Evolutionary conservation across 306 rosid species (phyloP).

Genomic region (Myrica gale): DNA sequence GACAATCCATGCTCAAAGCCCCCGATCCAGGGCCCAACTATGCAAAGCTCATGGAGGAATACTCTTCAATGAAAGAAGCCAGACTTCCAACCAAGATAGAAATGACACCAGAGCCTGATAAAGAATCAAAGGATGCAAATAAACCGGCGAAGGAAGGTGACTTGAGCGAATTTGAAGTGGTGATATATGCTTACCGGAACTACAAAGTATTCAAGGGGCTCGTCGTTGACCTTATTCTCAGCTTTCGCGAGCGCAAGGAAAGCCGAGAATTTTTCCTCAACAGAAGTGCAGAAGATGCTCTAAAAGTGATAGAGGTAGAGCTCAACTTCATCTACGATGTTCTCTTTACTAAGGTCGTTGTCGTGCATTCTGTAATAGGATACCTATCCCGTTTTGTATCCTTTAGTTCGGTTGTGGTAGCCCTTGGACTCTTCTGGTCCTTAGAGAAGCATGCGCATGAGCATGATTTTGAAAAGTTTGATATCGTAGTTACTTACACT

Average conservation of each 20-base stretch:
- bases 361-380: constrained; percentile 8
- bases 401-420: neutral
- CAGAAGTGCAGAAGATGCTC: neutral
- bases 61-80: constrained; percentile 1
- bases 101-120: neutral
- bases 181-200: constrained; percentile 14
- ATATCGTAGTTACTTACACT: constrained; percentile 4
- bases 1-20: constrained; percentile 15
- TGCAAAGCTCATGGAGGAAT: constrained; percentile 16
- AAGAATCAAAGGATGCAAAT: neutral
- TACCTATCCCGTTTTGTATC: neutral
- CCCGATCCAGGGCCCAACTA: constrained; percentile 29
- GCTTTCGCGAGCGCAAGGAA: constrained; percentile 10
- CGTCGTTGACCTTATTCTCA: constrained; percentile 24
- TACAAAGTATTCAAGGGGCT: constrained; percentile 33
- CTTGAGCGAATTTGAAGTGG: neutral
- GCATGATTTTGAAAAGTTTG: too few species aligned
- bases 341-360: constrained; percentile 35
- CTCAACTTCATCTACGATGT: constrained; percentile 31
- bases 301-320: constrained; percentile 28
- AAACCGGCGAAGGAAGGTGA: too few species aligned
- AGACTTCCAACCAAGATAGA: neutral
- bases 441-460: too few species aligned
- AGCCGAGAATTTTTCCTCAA: constrained; percentile 23
- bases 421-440: neutral